Conservation (phyloP, 148 eudicot genomes). For the Limonium bicolor region DNA sequence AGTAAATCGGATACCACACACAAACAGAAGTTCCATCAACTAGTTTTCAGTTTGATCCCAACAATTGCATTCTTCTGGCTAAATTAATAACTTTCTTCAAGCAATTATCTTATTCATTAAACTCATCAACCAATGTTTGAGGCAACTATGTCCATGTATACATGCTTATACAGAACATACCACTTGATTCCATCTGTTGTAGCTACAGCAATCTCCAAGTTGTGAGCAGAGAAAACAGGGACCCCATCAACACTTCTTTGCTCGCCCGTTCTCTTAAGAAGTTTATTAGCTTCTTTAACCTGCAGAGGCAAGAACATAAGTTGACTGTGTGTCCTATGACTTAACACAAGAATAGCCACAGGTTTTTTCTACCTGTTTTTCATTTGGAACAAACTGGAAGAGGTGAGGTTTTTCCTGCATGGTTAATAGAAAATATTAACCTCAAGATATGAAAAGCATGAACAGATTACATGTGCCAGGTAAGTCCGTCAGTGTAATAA, state of each 20-base stretch:
- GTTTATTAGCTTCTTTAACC: constrained; percentile 88
- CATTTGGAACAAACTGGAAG: constrained; percentile 82
- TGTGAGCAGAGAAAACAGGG: constrained; percentile 88
- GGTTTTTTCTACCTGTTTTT: constrained; percentile 46
- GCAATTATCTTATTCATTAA: too few species aligned
- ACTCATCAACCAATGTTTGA: too few species aligned
- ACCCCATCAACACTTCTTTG: constrained; percentile 61
- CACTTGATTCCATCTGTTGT: constrained; percentile 82
- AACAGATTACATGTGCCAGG: not conserved
- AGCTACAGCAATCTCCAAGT: constrained; percentile 87
- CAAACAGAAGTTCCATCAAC: too few species aligned
- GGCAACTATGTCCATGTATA: too few species aligned
- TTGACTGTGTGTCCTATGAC: not conserved
- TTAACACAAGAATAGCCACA: not conserved
- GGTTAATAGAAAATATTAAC: too few species aligned
- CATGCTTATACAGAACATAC: too few species aligned
- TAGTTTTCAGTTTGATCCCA: too few species aligned
- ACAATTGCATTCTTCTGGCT: too few species aligned
- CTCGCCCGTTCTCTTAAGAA: constrained; percentile 40
- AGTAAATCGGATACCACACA: too few species aligned
- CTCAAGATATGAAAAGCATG: not conserved
- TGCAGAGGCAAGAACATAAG: constrained; percentile 12
- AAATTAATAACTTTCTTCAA: too few species aligned
- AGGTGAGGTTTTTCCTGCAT: constrained; percentile 89
- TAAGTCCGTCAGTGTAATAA: too few species aligned